Base-by-base conservation (phyloP, 371 early-diverging fungal genomes). In the Saksenaea oblongispora region DNA sequence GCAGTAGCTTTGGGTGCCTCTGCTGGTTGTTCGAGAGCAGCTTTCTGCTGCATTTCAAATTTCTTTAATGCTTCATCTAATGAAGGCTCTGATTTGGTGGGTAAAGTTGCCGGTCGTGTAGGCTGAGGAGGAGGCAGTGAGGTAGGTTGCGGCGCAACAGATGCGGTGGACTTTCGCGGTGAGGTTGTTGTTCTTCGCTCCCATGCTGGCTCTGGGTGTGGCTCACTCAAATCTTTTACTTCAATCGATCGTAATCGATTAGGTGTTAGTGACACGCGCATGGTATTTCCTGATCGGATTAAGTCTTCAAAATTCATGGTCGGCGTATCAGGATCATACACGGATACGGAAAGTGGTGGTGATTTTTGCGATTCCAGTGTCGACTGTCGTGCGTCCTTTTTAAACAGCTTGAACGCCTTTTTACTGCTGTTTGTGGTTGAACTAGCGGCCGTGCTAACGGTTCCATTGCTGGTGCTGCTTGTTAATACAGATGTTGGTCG, bases 221-320 rank as follows among this genome's bases (percentile, higher is more conserved):
- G 14, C 44, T 69, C 58, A 17, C 56, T 72, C 15, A 61, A 61
- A 22, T 68, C 60, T 24, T 70, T 65, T 1, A 85, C 75, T 63
- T 88, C 88, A 44, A 88, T 86, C 1, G 85, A 84, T 28, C 73
- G 74, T 28, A 88, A 66, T 54, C 88, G 79, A 63, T 82, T 85
- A 3, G 88, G 88, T 17, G 88, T 88, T 42, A 88, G 61, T 2
- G 84, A 78, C 3, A 86, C 85, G 31, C 80, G 80, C 72, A 83
- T 79, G 1, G 88, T 88, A 31, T 79, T 76, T 31, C 84, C 84
- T 26, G 83, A 84, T 26, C 79, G 70, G 35, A 88, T 81, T 2
- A 88, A 54, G 34, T 81, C 82, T 53, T 88, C 88, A 72, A 88
- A 86, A 51, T 84, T 80, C 56, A 73, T 68, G 5, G 62, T 58